Percentiles rank a stretch among this genome's conserved stretches.
These are phyloP conservation scores for Candolleomyces efflorescens DNA, from an alignment of 768 basidiomycete species.

Conservation along the genomic window DNA sequence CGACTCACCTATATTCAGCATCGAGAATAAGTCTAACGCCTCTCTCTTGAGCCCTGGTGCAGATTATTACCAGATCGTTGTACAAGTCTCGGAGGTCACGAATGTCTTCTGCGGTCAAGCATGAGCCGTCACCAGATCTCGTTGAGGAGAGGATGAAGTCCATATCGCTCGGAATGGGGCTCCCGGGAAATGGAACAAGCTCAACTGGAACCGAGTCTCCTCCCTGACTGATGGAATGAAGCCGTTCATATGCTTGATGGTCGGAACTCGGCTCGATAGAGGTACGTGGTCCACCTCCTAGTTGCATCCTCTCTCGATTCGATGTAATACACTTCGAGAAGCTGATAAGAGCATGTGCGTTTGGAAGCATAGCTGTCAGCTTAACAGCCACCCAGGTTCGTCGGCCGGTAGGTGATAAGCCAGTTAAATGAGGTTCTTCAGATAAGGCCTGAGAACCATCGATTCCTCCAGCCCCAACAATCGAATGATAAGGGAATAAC, in stretches of 20 bases:
- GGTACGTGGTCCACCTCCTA: background rate
- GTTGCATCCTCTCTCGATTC: background rate
- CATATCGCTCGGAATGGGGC: conserved; percentile 55
- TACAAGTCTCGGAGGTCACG: conserved; percentile 56
- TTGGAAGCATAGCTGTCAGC: conserved; percentile 71
- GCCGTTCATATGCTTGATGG: conserved; percentile 19
- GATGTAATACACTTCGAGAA: conserved; percentile 54
- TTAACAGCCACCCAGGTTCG: conserved; percentile 86
- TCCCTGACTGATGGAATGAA: background rate
- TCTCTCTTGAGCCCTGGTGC: conserved; percentile 52
- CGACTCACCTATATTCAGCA: conserved; percentile 69
- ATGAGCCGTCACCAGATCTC: conserved; percentile 14
- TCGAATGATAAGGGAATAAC: background rate
- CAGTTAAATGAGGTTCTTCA: background rate
- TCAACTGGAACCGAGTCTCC: conserved; percentile 19
- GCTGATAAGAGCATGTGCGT: conserved; percentile 54
- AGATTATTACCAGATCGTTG: conserved; percentile 59
- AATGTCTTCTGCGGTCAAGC: conserved; percentile 54
- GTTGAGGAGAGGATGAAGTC: conserved; percentile 37
- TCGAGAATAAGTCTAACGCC: conserved; percentile 75
- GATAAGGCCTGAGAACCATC: background rate
- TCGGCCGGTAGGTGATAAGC: conserved; percentile 29
- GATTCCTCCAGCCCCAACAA: background rate
- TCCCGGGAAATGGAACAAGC: conserved; percentile 64
- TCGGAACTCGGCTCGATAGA: background rate